A percentile compares a stretch with the other conserved stretches of the same genome.
phyloP scores from a whole-genome alignment of 305 asterid genomes.

The Fraxinus latifolia region DNA sequence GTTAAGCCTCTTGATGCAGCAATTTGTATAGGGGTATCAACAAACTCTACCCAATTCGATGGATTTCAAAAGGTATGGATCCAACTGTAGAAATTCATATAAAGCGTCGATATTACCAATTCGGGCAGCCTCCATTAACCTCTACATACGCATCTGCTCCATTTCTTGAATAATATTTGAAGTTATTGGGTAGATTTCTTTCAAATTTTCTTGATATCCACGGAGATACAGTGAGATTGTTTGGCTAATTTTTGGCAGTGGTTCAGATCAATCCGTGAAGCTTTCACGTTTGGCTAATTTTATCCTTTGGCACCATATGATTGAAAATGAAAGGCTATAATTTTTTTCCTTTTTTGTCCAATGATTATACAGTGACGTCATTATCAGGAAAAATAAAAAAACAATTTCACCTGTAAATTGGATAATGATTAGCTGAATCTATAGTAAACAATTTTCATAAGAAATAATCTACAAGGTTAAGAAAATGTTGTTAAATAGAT shows the following conservation, averaged over 20 bases:
- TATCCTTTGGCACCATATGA: background rate
- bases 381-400: no score
- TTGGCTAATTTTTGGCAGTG: background rate
- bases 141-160: background rate
- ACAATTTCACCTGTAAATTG: background rate
- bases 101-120: background rate
- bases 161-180: background rate
- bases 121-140: background rate
- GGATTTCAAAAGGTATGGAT: background rate
- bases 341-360: background rate
- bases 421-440: background rate
- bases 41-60: background rate
- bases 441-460: background rate
- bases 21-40: conserved; percentile 5
- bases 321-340: background rate
- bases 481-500: background rate
- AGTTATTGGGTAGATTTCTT: background rate
- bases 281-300: background rate
- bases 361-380: background rate
- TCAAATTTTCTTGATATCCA: background rate
- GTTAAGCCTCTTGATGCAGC: background rate
- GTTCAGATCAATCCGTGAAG: background rate
- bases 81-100: background rate
- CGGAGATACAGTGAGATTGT: background rate
- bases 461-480: background rate